These are phyloP conservation scores for Globisporangium solare DNA, from an alignment of 352 stramenopile species.

Conservation along the genomic window DNA sequence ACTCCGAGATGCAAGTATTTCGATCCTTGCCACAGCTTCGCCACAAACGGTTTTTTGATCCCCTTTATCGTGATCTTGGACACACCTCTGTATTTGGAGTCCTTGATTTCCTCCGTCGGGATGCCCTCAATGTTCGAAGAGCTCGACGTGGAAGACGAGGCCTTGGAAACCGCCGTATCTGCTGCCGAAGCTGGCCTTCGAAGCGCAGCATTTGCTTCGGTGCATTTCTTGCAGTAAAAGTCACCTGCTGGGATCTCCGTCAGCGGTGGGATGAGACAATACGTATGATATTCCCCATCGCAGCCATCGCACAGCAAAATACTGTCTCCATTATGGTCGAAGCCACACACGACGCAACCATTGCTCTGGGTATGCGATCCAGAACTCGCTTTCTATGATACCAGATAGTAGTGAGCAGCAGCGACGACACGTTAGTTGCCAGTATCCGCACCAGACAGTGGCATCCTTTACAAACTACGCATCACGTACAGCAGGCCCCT, in stretches of 20 bases:
- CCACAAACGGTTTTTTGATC: constrained; percentile 78
- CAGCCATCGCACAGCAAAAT: constrained; percentile 84
- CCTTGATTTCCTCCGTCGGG: constrained; percentile 41
- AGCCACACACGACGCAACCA: constrained; percentile 64
- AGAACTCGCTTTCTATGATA: background rate
- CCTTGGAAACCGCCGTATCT: background rate
- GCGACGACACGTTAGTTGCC: background rate
- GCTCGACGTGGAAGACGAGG: background rate
- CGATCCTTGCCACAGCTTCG: constrained; percentile 57
- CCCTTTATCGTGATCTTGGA: constrained; percentile 77
- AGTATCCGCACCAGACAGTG: background rate
- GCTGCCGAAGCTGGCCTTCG: constrained; percentile 31
- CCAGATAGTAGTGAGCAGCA: background rate
- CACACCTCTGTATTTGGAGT: constrained; percentile 78
- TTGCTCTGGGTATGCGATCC: constrained; percentile 29
- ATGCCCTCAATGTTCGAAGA: constrained; percentile 12
- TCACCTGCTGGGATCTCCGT: constrained; percentile 68
- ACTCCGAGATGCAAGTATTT: constrained; percentile 70
- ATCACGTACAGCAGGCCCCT: constrained; percentile 7
- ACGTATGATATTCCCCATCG: constrained; percentile 84
- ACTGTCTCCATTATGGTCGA: constrained; percentile 71
- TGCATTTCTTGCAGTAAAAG: constrained; percentile 81
- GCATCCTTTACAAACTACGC: background rate
- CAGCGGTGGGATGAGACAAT: constrained; percentile 74
- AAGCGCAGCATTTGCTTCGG: constrained; percentile 33